Conservation (phyloP, 169 alveolate genomes). For the Miamiensis avidus region DNA sequence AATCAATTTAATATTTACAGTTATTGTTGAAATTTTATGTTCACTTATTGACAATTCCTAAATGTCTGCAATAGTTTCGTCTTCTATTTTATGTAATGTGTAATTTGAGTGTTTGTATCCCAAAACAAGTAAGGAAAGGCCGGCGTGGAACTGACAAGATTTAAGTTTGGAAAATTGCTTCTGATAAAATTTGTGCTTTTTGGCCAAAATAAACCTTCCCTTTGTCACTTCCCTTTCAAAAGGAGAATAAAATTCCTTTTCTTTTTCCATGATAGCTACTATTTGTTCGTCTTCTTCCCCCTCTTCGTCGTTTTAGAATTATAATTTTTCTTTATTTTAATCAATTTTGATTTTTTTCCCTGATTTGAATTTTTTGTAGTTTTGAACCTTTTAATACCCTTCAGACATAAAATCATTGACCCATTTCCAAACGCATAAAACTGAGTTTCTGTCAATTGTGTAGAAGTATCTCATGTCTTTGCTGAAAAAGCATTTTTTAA, state of each 20-base stretch:
- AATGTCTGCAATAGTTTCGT: not conserved
- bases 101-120: not conserved
- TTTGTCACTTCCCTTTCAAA: slow-evolving; percentile 60
- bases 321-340: slow-evolving; percentile 39
- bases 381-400: slow-evolving; percentile 56
- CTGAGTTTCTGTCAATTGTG: slow-evolving; percentile 70
- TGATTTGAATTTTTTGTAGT: slow-evolving; percentile 58
- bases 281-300: slow-evolving; percentile 39
- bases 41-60: not conserved
- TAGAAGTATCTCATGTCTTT: slow-evolving; percentile 59
- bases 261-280: slow-evolving; percentile 47
- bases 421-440: slow-evolving; percentile 83
- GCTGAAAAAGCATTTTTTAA: slow-evolving; percentile 68
- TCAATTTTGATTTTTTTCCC: slow-evolving; percentile 53
- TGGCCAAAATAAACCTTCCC: slow-evolving; percentile 76
- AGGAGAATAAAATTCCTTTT: slow-evolving; percentile 50
- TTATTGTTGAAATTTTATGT: not conserved
- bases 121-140: not conserved
- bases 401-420: slow-evolving; percentile 69
- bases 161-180: not conserved
- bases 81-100: not conserved
- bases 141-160: not conserved
- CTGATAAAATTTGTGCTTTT: slow-evolving; percentile 36
- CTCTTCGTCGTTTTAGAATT: slow-evolving; percentile 23
- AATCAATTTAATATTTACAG: not conserved